Conservation (phyloP, 192 early-diverging fungal genomes). For the Chytriomyces confervae region DNA sequence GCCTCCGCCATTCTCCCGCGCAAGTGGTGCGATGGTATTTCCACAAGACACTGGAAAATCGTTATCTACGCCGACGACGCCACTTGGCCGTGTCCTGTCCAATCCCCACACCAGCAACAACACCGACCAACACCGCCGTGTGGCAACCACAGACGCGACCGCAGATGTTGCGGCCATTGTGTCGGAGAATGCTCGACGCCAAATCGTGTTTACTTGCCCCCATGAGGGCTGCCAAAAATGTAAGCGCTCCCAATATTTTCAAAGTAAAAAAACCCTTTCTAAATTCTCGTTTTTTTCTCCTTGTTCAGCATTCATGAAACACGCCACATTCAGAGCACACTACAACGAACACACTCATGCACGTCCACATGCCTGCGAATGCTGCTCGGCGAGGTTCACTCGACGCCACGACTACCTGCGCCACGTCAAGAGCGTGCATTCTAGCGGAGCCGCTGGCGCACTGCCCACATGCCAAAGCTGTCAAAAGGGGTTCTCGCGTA, state of each 20-base stretch:
- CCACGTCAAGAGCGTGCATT: conserved; percentile 17
- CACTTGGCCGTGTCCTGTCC: not conserved
- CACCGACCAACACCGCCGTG: not conserved
- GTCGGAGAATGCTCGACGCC: not conserved
- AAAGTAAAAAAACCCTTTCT: no score
- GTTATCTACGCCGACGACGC: no score
- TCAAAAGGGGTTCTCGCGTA: conserved; percentile 13
- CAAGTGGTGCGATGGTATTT: no score
- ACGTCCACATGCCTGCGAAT: not conserved
- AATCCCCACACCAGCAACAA: not conserved
- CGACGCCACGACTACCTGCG: conserved; percentile 28
- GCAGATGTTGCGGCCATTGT: not conserved
- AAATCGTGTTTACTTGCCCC: not conserved
- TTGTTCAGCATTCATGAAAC: not conserved
- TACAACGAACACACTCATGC: not conserved
- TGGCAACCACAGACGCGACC: not conserved
- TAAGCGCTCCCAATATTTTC: no score
- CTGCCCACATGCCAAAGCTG: conserved; percentile 5
- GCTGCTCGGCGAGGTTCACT: conserved; percentile 11
- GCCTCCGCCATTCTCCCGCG: no score
- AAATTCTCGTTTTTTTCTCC: not conserved
- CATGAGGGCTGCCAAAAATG: not conserved
- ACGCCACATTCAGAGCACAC: not conserved
- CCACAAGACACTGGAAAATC: no score
- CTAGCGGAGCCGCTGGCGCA: not conserved